Conservation (phyloP, 345 rosid genomes). For the Excoecaria cochinchinensis region DNA sequence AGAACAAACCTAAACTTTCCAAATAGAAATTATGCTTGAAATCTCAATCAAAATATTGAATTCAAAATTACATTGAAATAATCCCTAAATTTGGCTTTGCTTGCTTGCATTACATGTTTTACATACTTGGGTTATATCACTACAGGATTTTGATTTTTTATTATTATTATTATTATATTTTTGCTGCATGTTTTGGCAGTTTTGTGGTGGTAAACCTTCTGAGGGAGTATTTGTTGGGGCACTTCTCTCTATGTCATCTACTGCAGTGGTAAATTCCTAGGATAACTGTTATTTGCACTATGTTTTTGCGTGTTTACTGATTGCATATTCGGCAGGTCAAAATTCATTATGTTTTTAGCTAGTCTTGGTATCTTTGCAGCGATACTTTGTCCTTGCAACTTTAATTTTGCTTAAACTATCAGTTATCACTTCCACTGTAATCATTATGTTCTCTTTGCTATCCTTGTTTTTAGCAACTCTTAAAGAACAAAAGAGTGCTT, state of each 20-base stretch:
- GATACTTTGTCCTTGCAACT: neutral
- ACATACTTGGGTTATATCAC: neutral
- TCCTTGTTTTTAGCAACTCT: neutral
- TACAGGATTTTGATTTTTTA: constrained; percentile 5
- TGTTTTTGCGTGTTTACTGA: neutral
- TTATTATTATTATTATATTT: neutral
- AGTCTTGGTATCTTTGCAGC: neutral
- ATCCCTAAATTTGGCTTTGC: neutral
- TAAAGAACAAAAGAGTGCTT: neutral
- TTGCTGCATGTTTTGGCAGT: constrained; percentile 47
- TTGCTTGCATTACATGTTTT: neutral
- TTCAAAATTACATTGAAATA: neutral
- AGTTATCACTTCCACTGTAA: neutral
- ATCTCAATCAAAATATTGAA: neutral
- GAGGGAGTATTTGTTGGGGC: constrained; percentile 93
- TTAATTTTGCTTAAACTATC: neutral
- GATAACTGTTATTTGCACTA: neutral
- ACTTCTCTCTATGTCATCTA: constrained; percentile 90
- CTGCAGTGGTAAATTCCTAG: constrained; percentile 70
- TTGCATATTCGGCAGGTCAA: neutral
- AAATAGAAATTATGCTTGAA: neutral
- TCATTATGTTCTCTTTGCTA: neutral
- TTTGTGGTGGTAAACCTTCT: constrained; percentile 85
- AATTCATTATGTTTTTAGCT: neutral
- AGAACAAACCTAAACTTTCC: neutral